Percentiles rank a stretch among this genome's conserved stretches.
Conservation (phyloP, 768 basidiomycete genomes). For the Pholiota molesta region DNA sequence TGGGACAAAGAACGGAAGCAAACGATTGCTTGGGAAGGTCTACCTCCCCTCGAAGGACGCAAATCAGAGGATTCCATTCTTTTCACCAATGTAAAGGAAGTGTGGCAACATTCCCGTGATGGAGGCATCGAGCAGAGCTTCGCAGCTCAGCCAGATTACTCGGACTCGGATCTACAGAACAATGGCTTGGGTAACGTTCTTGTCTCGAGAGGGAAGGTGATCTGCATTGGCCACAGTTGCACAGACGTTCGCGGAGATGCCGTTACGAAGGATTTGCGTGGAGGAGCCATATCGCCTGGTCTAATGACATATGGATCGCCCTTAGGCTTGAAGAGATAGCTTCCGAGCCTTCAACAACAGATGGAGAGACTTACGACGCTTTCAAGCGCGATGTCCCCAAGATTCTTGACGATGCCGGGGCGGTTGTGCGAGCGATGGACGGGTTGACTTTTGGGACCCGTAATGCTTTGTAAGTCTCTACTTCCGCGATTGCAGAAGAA, state of each 20-base stretch:
- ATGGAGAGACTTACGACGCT: constrained; percentile 63
- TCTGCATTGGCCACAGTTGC: constrained; percentile 49
- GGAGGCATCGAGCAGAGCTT: constrained; percentile 37
- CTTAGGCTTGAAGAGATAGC: constrained; percentile 79
- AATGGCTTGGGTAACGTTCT: constrained; percentile 36
- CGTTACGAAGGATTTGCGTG: constrained; percentile 59
- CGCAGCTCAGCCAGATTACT: constrained; percentile 23
- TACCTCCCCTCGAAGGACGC: constrained; percentile 60
- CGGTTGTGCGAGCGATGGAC: constrained; percentile 66
- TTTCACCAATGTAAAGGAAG: constrained; percentile 68
- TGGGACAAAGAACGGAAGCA: constrained; percentile 66
- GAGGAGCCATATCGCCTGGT: constrained; percentile 71
- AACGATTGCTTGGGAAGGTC: constrained; percentile 65
- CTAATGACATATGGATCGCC: constrained; percentile 68
- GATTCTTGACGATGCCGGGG: constrained; percentile 54
- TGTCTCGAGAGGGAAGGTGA: constrained; percentile 53
- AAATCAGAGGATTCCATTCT: constrained; percentile 40
- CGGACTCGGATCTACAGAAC: constrained; percentile 22
- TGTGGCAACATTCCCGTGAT: constrained; percentile 40
- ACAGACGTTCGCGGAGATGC: constrained; percentile 22
- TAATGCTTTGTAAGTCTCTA: constrained; percentile 64
- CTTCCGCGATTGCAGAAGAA: neutral
- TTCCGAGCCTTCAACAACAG: constrained; percentile 68
- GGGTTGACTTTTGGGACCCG: constrained; percentile 73
- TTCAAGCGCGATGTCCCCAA: constrained; percentile 42